Base-by-base conservation (phyloP, 1,284 basidiomycete genomes). In the Cryptococcus sp. region DNA sequence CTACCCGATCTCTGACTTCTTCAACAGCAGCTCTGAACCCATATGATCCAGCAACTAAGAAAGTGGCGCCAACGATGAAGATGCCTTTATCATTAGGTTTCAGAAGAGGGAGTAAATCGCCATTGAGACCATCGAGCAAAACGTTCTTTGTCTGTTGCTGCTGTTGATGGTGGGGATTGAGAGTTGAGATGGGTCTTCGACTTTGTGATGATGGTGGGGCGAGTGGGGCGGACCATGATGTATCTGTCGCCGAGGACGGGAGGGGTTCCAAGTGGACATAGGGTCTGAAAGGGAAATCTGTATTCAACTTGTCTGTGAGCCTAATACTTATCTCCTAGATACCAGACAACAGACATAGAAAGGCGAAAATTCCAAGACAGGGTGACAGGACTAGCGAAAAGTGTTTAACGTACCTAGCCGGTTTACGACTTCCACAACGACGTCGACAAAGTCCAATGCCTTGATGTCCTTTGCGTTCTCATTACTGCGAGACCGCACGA, bases 41-140 rank as follows among this genome's bases (percentile, higher is more conserved):
- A 67, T 89, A 93, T 41, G 79, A 73, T 5, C 92, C 92, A 47
- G 81, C 80, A 7, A 89, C 83, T 20, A 94, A 81, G 75, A 95
- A 91, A 61, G 86, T 87, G 4, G 91, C 67, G 2, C 86, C 82
- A 0, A 85, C 80, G 45, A 84, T 81, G n/a, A 86, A 70, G 38
- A 81, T 80, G 39, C 78, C 79, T 13, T 81, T 81, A 56, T 85
- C 81, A 0, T 85, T 86, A 10, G 78, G 75, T 38, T 81, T 37
- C 7, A 78, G 79, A 38, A 89, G 84, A 1, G 90, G 66, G 3
- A 86, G 80, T 38, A 89, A 80, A 41, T 86, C 82, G 5, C 80
- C 78, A 16, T 85, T 75, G 7, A 83, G 74, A 8, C 91, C 89
- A 72, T 93, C 88, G 63, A 84, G 83, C 17, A 90, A 78, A 52